Percentiles rank a stretch among this genome's conserved stretches.
Conservation (phyloP, 768 basidiomycete genomes). For the Lentinula guzmanii region DNA sequence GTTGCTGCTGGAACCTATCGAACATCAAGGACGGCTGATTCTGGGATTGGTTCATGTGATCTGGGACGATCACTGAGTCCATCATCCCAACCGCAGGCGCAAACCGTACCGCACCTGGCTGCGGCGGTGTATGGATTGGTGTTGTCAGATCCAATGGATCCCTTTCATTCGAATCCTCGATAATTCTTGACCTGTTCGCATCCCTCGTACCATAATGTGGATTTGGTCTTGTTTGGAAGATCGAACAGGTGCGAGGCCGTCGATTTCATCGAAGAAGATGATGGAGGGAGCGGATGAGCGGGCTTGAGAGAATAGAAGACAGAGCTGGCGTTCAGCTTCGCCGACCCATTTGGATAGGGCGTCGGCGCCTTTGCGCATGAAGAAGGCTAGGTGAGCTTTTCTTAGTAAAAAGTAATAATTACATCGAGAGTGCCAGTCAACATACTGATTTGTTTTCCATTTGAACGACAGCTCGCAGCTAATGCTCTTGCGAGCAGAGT, state of each 20-base stretch:
- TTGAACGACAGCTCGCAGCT: conserved; percentile 84
- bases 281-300: conserved; percentile 88
- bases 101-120: conserved; percentile 40
- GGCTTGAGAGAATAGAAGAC: conserved; percentile 95
- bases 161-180: conserved; percentile 42
- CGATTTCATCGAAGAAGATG: conserved; percentile 99
- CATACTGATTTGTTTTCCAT: conserved; percentile 85
- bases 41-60: conserved; percentile 4
- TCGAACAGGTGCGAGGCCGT: conserved; percentile 95
- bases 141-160: conserved; percentile 44
- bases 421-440: conserved; percentile 8
- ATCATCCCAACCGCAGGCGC: conserved; percentile 20
- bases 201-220: conserved; percentile 47
- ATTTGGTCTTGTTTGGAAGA: conserved; percentile 99
- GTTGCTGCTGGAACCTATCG: background rate
- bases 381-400: conserved; percentile 63
- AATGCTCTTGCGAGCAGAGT: conserved; percentile 91
- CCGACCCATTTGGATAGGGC: conserved; percentile 99
- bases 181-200: conserved; percentile 52
- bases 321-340: conserved; percentile 93
- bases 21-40: conserved; percentile 14
- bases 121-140: conserved; percentile 22
- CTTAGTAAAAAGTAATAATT: too few relatives aligned
- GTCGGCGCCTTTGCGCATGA: conserved; percentile 99
- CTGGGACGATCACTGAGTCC: conserved; percentile 10